phyloP scores from a whole-genome alignment of 306 rosid genomes.

The Prunus salicina region DNA sequence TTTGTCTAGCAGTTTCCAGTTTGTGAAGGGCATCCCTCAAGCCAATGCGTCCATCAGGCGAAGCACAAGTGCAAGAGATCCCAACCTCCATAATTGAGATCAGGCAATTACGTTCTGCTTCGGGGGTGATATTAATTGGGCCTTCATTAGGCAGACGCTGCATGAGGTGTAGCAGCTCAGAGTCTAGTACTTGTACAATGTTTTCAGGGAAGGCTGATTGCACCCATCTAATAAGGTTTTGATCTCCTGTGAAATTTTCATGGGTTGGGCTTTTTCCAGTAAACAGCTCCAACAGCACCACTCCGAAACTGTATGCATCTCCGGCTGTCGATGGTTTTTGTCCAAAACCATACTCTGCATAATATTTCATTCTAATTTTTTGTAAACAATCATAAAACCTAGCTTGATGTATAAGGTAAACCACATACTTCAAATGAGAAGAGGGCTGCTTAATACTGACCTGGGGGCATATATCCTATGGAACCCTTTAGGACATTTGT shows the following conservation, averaged over 20 bases:
- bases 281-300: slow-evolving; percentile 56
- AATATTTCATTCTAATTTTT: no score
- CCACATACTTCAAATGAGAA: slow-evolving; percentile 1
- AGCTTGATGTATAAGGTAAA: no score
- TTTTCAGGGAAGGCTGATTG: slow-evolving; percentile 41
- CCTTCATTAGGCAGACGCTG: background rate
- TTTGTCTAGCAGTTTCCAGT: slow-evolving; percentile 39
- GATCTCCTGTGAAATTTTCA: slow-evolving; percentile 46
- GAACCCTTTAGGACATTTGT: slow-evolving; percentile 62
- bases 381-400: no score
- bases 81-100: slow-evolving; percentile 42
- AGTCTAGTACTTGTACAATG: slow-evolving; percentile 35
- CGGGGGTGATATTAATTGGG: slow-evolving; percentile 11
- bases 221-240: slow-evolving; percentile 51
- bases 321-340: slow-evolving; percentile 52
- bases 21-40: slow-evolving; percentile 42
- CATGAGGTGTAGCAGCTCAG: slow-evolving; percentile 27
- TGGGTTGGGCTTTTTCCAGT: slow-evolving; percentile 56
- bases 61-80: slow-evolving; percentile 45
- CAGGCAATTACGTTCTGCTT: slow-evolving; percentile 27
- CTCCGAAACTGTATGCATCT: slow-evolving; percentile 74
- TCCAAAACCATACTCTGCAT: slow-evolving; percentile 70
- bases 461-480: slow-evolving; percentile 83
- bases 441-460: slow-evolving; percentile 17
- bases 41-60: slow-evolving; percentile 49